Percentiles rank a stretch among this genome's conserved stretches.
Conservation (phyloP, 106 monocot genomes). For the Acorus calamus region DNA sequence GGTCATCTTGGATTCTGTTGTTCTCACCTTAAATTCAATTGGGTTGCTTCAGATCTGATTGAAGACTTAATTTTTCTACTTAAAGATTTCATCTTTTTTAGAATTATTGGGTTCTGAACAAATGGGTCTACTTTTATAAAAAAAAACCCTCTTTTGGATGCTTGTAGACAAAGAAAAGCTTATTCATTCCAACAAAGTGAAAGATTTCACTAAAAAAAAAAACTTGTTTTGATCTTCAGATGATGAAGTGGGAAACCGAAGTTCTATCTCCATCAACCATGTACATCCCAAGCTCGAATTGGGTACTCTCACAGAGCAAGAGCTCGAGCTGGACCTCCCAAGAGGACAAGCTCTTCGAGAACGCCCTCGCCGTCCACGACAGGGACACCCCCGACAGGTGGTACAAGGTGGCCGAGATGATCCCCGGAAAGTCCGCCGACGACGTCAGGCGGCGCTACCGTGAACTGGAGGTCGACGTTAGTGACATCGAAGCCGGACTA, state of each 20-base stretch:
- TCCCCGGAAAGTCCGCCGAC: slow-evolving; percentile 47
- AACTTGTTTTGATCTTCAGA: too few relatives aligned
- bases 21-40: too few relatives aligned
- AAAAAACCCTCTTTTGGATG: too few relatives aligned
- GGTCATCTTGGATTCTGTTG: too few relatives aligned
- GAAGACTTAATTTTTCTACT: too few relatives aligned
- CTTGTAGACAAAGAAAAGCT: too few relatives aligned
- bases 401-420: slow-evolving; percentile 42
- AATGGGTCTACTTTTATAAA: too few relatives aligned
- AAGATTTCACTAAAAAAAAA: too few relatives aligned
- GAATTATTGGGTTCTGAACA: too few relatives aligned
- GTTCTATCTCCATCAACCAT: slow-evolving; percentile 14
- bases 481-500: slow-evolving; percentile 55
- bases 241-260: slow-evolving; percentile 33
- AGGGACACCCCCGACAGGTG: slow-evolving; percentile 45
- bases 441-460: slow-evolving; percentile 54
- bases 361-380: slow-evolving; percentile 54
- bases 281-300: slow-evolving; percentile 26
- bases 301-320: slow-evolving; percentile 12
- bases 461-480: slow-evolving; percentile 60
- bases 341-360: slow-evolving; percentile 85
- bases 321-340: slow-evolving; percentile 39
- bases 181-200: too few relatives aligned
- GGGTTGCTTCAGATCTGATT: too few relatives aligned
- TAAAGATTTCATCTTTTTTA: too few relatives aligned